phyloP scores from a whole-genome alignment of 495 filamentous ascomycete species.

The Amniculicola lignicola region DNA sequence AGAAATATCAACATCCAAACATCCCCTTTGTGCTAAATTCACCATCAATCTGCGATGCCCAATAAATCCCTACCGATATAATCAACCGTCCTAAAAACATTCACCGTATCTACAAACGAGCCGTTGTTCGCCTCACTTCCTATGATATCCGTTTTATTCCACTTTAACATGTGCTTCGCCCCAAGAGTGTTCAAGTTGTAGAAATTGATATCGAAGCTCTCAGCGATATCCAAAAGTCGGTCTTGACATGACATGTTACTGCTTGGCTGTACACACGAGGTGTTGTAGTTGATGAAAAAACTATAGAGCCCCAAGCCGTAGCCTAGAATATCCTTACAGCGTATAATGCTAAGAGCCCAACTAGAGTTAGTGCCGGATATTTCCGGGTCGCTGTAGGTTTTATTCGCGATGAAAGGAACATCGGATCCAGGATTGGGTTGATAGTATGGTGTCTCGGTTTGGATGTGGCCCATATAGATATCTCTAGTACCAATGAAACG shows the following conservation, averaged over 20 bases:
- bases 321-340: conserved; percentile 56
- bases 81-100: conserved; percentile 16
- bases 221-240: conserved; percentile 44
- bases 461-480: conserved; percentile 40
- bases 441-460: conserved; percentile 48
- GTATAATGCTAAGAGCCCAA: conserved; percentile 65
- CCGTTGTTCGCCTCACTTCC: conserved; percentile 53
- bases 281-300: conserved; percentile 42
- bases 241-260: conserved; percentile 57
- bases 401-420: conserved; percentile 52
- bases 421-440: conserved; percentile 62
- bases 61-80: no score
- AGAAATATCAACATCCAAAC: not conserved
- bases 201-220: conserved; percentile 36
- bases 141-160: conserved; percentile 52
- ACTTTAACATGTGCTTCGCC: conserved; percentile 46
- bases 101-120: conserved; percentile 42
- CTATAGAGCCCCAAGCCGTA: conserved; percentile 45
- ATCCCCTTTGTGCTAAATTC: not conserved
- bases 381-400: conserved; percentile 42
- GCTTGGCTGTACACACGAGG: conserved; percentile 47
- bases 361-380: conserved; percentile 38
- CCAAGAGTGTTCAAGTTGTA: conserved; percentile 55
- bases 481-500: conserved; percentile 37
- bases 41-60: not conserved